These are phyloP conservation scores for Diaporthe ilicicola DNA, from an alignment of 2,329 filamentous ascomycete species.

Conservation along the genomic window DNA sequence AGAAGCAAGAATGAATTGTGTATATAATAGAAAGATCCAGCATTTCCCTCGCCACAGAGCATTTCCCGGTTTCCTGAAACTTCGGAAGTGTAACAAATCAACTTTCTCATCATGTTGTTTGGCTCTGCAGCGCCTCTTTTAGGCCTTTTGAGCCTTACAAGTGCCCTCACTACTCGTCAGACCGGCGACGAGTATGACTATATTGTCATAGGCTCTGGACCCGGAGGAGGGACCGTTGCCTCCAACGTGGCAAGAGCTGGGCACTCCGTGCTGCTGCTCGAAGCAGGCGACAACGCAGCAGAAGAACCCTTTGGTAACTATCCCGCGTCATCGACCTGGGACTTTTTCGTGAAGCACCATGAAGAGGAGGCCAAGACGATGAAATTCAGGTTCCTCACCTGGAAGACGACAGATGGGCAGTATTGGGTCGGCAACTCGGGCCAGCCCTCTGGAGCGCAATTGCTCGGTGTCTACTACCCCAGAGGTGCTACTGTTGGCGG, in stretches of 20 bases:
- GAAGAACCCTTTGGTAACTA: not conserved
- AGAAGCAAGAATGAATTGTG: no score
- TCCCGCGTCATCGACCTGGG: conserved; percentile 48
- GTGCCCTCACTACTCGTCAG: not conserved
- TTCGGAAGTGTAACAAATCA: rapidly evolving
- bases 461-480: conserved; percentile 45
- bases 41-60: rapidly evolving
- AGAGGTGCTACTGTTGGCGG: conserved; percentile 44
- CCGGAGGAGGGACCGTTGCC: not conserved
- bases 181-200: conserved; percentile 8
- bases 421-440: conserved; percentile 42
- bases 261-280: not conserved
- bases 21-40: not conserved
- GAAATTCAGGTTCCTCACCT: conserved; percentile 54
- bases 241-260: conserved; percentile 4
- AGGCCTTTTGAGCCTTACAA: not conserved
- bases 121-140: not conserved
- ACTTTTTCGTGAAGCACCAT: conserved; percentile 65
- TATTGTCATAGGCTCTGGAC: conserved; percentile 3
- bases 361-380: conserved; percentile 53
- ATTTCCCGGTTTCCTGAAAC: rapidly evolving
- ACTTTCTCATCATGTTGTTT: not conserved
- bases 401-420: conserved; percentile 39
- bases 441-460: conserved; percentile 40
- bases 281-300: not conserved